These are phyloP conservation scores for Nicotiana undulata DNA, from an alignment of 257 asterid species.

Conservation along the genomic window DNA sequence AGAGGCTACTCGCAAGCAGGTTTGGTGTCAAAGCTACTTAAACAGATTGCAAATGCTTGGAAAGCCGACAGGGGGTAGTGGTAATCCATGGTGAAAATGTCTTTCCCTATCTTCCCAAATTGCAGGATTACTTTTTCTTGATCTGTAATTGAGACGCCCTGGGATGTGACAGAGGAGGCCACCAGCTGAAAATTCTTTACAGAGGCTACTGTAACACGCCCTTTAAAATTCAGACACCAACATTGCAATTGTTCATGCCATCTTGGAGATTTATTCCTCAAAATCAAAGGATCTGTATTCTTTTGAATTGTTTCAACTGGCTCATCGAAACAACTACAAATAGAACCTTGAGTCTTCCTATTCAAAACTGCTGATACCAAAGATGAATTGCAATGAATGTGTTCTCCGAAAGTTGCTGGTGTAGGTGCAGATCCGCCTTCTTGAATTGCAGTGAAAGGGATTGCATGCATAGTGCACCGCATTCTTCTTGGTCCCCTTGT, in stretches of 20 bases:
- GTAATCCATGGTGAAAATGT: slow-evolving; percentile 68
- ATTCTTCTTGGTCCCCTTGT: no score
- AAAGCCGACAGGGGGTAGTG: slow-evolving; percentile 64
- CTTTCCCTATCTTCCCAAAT: slow-evolving; percentile 64
- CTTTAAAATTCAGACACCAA: slow-evolving; percentile 64
- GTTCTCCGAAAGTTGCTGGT: background rate
- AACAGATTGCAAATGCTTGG: slow-evolving; percentile 63
- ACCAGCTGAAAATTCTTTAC: slow-evolving; percentile 76
- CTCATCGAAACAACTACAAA: slow-evolving; percentile 1
- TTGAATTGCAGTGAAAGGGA: no score
- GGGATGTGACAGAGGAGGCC: slow-evolving; percentile 30
- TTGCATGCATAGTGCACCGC: no score
- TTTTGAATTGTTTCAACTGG: slow-evolving; percentile 8
- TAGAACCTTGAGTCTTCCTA: slow-evolving; percentile 12
- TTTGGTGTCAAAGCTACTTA: slow-evolving; percentile 66
- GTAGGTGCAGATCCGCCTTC: no score
- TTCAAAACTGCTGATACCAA: slow-evolving; percentile 3
- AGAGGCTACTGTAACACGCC: slow-evolving; percentile 68
- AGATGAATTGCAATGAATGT: slow-evolving; percentile 10
- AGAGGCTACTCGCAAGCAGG: slow-evolving; percentile 50
- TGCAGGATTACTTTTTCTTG: slow-evolving; percentile 54
- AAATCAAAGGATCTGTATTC: no score
- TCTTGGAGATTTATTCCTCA: slow-evolving; percentile 52
- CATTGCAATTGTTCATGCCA: slow-evolving; percentile 76
- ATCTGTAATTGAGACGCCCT: slow-evolving; percentile 32